Evolutionary conservation across 495 filamentous ascomycete genomes (phyloP), one percentile per base, ranked within the genome.

Genomic region (Polyplosphaeria fusca): DNA sequence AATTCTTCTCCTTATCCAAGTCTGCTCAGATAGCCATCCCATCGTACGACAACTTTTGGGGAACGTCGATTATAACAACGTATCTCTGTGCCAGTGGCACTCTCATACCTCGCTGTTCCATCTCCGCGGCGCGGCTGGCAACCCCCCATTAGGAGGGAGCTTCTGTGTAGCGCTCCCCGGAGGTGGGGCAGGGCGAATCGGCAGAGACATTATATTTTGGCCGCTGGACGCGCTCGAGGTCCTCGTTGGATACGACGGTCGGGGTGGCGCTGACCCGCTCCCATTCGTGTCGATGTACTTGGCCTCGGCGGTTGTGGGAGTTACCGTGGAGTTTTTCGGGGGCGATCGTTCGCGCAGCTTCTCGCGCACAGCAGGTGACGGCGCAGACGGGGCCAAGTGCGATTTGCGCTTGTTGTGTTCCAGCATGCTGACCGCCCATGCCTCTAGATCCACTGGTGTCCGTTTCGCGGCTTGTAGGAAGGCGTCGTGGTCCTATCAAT

Each of bases 391-490:
- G 20, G 63, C 58, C 18, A 96, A 79, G 71, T 96, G 91, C 4
- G 89, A 94, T 70, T 91, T 94, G 63, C 91, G 88, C 65, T 95
- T 93, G 63, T 95, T 83, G 56, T 83, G 81, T 59, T 94, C 88
- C 82, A 95, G 91, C 78, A 96, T 80, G 65, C 86, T 82, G 44
- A 91, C 83, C 20, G 91, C 91, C 91, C 91, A 96, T 47, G 86
- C 85, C 73, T 86, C 81, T 16, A 96, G 76, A 68, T 96, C 85
- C 4, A 96, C 91, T 0, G 91, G 91, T 1, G 91, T 96, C 42
- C 91, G 84, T 75, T 94, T 95, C 26, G 91, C 91, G 43, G 91
- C 91, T 67, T 91, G 88, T n/a, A 96, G 77, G 70, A 96, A 96
- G 0, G 86, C 82, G 68, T 96, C 91, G 49, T 85, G 84, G 55